Evolutionary conservation across 441 rosid species (phyloP).

Genomic region (Macaranga tanarius): DNA sequence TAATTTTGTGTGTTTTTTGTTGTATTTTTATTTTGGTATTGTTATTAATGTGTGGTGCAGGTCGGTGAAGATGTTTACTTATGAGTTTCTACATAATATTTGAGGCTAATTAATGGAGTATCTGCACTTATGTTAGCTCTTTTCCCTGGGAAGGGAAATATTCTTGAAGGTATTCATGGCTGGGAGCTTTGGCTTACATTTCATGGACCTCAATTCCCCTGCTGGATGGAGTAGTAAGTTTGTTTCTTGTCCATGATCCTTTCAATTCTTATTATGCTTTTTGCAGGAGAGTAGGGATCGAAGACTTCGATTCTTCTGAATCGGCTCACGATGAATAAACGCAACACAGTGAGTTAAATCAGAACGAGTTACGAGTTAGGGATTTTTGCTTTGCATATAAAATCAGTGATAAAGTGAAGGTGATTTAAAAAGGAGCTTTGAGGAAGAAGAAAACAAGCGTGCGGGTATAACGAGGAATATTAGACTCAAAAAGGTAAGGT

Average conservation of each 20-base stretch:
- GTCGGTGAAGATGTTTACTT: slow-evolving; percentile 87
- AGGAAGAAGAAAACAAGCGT: slow-evolving; percentile 41
- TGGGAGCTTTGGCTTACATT: slow-evolving; percentile 96
- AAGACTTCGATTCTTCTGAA: slow-evolving; percentile 52
- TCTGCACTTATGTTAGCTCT: slow-evolving; percentile 79
- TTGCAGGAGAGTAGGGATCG: slow-evolving; percentile 62
- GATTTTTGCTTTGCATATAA: not conserved
- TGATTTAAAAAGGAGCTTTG: not conserved
- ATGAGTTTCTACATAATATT: slow-evolving; percentile 73
- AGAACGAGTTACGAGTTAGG: slow-evolving; percentile 16
- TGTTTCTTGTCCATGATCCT: too few relatives aligned
- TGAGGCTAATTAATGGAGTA: slow-evolving; percentile 75
- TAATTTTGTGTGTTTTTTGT: not conserved
- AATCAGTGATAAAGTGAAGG: not conserved
- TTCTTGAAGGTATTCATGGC: slow-evolving; percentile 85
- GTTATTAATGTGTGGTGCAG: slow-evolving; percentile 52
- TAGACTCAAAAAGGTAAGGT: slow-evolving; percentile 26
- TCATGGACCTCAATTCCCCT: slow-evolving; percentile 85
- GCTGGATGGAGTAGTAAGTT: slow-evolving; percentile 98
- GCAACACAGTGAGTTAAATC: slow-evolving; percentile 27
- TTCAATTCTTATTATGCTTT: too few relatives aligned
- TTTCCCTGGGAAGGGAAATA: slow-evolving; percentile 72
- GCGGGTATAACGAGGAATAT: slow-evolving; percentile 35
- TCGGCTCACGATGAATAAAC: slow-evolving; percentile 52
- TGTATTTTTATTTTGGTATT: not conserved